A percentile compares a stretch with the other conserved stretches of the same genome.
Conservation (phyloP, 306 rosid species). For the Acmispon strigosus region DNA sequence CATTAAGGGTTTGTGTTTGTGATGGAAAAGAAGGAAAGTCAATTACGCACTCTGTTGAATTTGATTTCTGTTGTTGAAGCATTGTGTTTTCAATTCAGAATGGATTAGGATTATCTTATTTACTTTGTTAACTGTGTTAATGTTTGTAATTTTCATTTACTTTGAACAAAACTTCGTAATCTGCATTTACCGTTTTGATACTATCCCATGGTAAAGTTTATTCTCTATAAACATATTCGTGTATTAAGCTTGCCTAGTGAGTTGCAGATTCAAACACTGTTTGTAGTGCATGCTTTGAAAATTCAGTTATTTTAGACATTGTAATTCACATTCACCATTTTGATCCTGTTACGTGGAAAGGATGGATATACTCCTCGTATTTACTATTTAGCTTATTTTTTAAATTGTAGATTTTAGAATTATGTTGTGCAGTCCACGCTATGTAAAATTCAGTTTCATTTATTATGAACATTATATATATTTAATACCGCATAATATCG, state of each 20-base stretch:
- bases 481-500: not conserved
- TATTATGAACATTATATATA: not conserved
- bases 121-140: not conserved
- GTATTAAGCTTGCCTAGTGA: too few species aligned
- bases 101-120: not conserved
- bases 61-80: slow-evolving; percentile 10
- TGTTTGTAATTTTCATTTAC: not conserved
- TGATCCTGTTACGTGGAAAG: too few species aligned
- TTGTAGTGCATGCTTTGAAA: too few species aligned
- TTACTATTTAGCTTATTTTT: not conserved
- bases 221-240: too few species aligned
- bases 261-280: too few species aligned
- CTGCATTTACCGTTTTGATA: not conserved
- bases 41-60: not conserved
- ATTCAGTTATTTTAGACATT: not conserved
- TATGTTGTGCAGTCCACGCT: not conserved
- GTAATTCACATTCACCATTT: too few species aligned
- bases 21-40: not conserved
- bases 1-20: not conserved
- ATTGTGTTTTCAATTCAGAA: not conserved
- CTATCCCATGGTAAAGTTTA: too few species aligned
- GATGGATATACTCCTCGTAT: not conserved
- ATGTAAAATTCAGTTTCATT: too few species aligned
- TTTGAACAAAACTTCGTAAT: not conserved
- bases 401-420: not conserved